Evolutionary conservation across 1,284 basidiomycete species (phyloP).

Genomic region (Cystobasidiaceae sp.): DNA sequence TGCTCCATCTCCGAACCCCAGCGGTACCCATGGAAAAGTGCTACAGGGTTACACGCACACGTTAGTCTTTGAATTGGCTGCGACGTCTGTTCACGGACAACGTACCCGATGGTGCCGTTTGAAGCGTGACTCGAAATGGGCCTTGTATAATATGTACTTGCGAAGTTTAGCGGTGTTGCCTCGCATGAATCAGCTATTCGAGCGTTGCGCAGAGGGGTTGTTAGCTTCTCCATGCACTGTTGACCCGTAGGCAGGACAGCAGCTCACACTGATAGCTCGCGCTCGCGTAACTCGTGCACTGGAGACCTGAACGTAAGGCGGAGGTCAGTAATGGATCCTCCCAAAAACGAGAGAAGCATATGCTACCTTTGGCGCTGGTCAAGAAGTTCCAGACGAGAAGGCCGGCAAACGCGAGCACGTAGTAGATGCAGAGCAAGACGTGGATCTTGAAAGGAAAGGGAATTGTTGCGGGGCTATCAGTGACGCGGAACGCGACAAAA

Average conservation of each 20-base stretch:
- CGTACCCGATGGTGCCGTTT: no score
- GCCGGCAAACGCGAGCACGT: conserved; percentile 3
- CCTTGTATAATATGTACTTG: conserved; percentile 17
- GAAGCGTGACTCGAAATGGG: neutral
- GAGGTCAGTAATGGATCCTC: neutral
- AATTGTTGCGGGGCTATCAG: neutral
- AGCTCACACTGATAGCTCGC: neutral
- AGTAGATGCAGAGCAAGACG: conserved; percentile 7
- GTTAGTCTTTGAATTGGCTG: neutral
- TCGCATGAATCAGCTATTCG: conserved; percentile 23
- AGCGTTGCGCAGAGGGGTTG: neutral
- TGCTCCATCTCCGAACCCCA: neutral
- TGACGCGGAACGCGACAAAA: neutral
- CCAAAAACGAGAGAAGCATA: neutral
- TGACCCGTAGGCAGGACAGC: neutral
- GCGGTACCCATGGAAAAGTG: conserved; percentile 10
- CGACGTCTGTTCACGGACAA: neutral
- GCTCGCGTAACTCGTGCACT: conserved; percentile 20
- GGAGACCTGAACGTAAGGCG: neutral
- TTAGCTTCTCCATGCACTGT: neutral
- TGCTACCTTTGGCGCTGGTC: conserved; percentile 6
- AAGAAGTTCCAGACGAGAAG: conserved; percentile 19
- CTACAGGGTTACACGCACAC: neutral
- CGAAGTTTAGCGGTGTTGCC: conserved; percentile 16
- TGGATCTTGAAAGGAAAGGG: conserved; percentile 7